A percentile compares a stretch with the other conserved stretches of the same genome.
These are phyloP conservation scores for Rhodotorula sp. DNA, from an alignment of 1,284 basidiomycete species.

Conservation along the genomic window DNA sequence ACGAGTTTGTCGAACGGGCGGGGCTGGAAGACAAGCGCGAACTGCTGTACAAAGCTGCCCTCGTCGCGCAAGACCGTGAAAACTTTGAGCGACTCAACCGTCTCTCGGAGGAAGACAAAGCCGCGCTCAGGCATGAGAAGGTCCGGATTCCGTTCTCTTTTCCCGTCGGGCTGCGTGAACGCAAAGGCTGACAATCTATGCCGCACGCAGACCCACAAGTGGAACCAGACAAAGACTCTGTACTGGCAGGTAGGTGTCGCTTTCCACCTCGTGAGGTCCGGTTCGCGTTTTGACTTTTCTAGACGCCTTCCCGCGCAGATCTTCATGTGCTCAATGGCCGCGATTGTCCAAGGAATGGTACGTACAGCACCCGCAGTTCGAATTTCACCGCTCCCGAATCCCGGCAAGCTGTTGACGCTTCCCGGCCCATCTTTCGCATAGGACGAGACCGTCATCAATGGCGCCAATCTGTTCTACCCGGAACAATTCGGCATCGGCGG, in stretches of 20 bases:
- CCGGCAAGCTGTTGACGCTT: neutral
- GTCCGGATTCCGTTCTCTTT: neutral
- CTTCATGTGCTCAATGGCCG: conserved; percentile 47
- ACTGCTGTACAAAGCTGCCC: conserved; percentile 21
- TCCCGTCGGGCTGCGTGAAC: too few relatives aligned
- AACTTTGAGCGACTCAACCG: conserved; percentile 42
- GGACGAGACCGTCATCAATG: conserved; percentile 48
- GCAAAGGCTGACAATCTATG: neutral
- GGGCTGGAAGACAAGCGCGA: conserved; percentile 14
- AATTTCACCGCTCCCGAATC: neutral
- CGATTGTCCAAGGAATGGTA: conserved; percentile 47
- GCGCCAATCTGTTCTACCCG: conserved; percentile 26
- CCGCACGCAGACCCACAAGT: conserved; percentile 9
- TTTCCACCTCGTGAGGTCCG: conserved; percentile 20
- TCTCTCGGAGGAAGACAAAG: conserved; percentile 45
- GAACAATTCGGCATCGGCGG: conserved; percentile 20
- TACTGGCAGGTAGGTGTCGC: conserved; percentile 7
- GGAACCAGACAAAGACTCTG: conserved; percentile 19
- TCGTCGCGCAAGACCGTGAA: conserved; percentile 30
- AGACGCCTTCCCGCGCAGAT: conserved; percentile 17
- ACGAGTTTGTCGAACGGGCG: conserved; percentile 16
- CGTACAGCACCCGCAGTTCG: neutral
- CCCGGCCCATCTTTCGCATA: conserved; percentile 15
- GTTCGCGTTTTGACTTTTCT: neutral
- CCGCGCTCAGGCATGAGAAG: conserved; percentile 42